Evolutionary conservation across 345 rosid genomes (phyloP).

Genomic region (Euphorbia peplus): DNA sequence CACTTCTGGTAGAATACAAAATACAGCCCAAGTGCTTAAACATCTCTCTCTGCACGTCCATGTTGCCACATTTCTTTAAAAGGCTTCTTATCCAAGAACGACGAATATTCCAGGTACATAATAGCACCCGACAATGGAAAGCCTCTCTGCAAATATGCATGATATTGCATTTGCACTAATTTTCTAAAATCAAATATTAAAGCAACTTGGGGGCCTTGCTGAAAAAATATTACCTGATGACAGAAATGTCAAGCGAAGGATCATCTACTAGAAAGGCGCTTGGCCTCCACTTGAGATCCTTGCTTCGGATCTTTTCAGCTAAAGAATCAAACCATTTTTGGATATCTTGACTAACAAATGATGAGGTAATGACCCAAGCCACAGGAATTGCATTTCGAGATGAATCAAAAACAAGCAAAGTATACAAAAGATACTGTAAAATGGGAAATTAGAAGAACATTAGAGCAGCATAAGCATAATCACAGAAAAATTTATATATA

Average conservation of each 20-base stretch:
- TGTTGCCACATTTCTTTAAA: slow-evolving; percentile 40
- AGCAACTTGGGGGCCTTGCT: slow-evolving; percentile 1
- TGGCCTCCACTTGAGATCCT: slow-evolving; percentile 47
- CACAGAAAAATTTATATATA: not conserved
- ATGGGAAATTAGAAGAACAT: slow-evolving; percentile 8
- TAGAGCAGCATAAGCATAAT: slow-evolving; percentile 10
- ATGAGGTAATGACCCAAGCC: slow-evolving; percentile 51
- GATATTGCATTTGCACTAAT: slow-evolving; percentile 7
- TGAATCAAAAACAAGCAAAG: slow-evolving; percentile 45
- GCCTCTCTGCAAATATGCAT: slow-evolving; percentile 41
- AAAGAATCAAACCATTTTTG: slow-evolving; percentile 47
- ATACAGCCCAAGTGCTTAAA: slow-evolving; percentile 45
- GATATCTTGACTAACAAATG: slow-evolving; percentile 32
- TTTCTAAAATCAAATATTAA: not conserved
- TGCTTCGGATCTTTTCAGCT: slow-evolving; percentile 41
- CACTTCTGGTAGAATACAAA: slow-evolving; percentile 41
- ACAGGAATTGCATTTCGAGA: slow-evolving; percentile 51
- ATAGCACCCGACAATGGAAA: slow-evolving; percentile 44
- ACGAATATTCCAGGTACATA: slow-evolving; percentile 46
- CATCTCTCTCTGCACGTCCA: slow-evolving; percentile 47
- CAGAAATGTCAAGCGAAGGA: slow-evolving; percentile 39
- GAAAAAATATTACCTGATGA: slow-evolving; percentile 37
- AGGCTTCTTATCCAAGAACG: slow-evolving; percentile 53
- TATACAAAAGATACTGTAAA: slow-evolving; percentile 47
- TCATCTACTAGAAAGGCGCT: slow-evolving; percentile 45